Evolutionary conservation across 148 eudicot species (phyloP), one percentile per base, ranked within the genome.

Genomic region (Camellia japonica): DNA sequence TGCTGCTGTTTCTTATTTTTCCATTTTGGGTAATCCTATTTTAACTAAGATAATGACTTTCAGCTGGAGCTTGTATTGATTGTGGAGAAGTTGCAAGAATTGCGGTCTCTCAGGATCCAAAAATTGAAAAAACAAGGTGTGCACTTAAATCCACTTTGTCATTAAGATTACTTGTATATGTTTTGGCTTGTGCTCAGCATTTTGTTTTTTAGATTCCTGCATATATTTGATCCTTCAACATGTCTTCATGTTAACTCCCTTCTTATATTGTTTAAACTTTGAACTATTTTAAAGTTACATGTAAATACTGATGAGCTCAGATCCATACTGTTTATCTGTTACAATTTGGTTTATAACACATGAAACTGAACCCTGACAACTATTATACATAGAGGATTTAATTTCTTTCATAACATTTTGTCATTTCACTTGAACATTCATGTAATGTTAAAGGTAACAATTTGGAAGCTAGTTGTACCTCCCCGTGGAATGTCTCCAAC

Each of bases 81-180:
- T 62, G 98, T 96, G 76, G 99, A 96, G 87, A 96, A 92, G 88
- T 86, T 96, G 88, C 97, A 96, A 91, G 99, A 96, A 72, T 84
- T 96, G 85, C 93, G 99, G 66, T 87, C 99, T 51, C 83, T 96
- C 75, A 91, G 99, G 87, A 86, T 96, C 79, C 90, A 96, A 77
- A 96, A 93, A 86, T 75, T 96, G 90, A 96, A 91, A 85, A 96
- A 92, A 80, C 99, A 96, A 92, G 99, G 99, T 89, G 80, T 54
- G 79, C 62, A 4, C 75, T 78, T 44, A 61, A 69, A n/a, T 55
- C 68, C 41, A 56, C 23, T 49, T 38, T 6, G 6, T 23, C 12
- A 19, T 19, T 42, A 3, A 60, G 38, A 65, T 6, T 47, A 14
- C 47, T 68, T 42, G 42, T 72, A 10, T 54, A 51, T 74, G 44